Evolutionary conservation across 2,329 filamentous ascomycete genomes (phyloP).

Genomic region (Rutstroemia sp.): DNA sequence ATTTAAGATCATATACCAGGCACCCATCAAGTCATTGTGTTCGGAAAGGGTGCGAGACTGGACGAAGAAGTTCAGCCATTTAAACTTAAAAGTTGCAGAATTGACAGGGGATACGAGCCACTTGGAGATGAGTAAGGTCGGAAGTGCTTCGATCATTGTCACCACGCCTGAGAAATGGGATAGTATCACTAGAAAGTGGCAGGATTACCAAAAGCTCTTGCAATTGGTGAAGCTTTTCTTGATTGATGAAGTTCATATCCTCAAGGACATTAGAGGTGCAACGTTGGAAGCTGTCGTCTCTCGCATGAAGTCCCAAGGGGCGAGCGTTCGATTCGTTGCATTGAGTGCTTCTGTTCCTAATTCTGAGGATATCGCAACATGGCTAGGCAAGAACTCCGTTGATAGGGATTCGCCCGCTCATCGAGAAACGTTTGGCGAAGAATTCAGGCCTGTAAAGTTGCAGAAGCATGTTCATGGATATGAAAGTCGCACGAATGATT

Average conservation of each 20-base stretch:
- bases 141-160: constrained; percentile 72
- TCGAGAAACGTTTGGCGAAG: constrained; percentile 67
- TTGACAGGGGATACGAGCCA: constrained; percentile 75
- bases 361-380: constrained; percentile 69
- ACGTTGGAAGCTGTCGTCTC: constrained; percentile 79
- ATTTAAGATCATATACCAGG: constrained; percentile 80
- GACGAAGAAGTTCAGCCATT: constrained; percentile 61
- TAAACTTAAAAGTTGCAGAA: constrained; percentile 65
- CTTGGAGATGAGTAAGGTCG: constrained; percentile 58
- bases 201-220: constrained; percentile 68
- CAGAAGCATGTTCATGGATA: constrained; percentile 73
- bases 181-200: constrained; percentile 81
- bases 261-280: constrained; percentile 72
- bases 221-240: constrained; percentile 71
- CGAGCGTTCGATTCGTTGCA: constrained; percentile 70
- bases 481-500: constrained; percentile 57
- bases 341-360: constrained; percentile 82
- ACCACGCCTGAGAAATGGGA: constrained; percentile 92
- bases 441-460: constrained; percentile 70
- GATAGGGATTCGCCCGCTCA: constrained; percentile 56
- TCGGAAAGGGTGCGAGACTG: constrained; percentile 71
- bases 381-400: constrained; percentile 62
- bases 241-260: constrained; percentile 82
- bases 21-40: constrained; percentile 78
- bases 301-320: constrained; percentile 75